Conservation (phyloP, 1,284 basidiomycete genomes). For the Coniferiporia sulphurascens region DNA sequence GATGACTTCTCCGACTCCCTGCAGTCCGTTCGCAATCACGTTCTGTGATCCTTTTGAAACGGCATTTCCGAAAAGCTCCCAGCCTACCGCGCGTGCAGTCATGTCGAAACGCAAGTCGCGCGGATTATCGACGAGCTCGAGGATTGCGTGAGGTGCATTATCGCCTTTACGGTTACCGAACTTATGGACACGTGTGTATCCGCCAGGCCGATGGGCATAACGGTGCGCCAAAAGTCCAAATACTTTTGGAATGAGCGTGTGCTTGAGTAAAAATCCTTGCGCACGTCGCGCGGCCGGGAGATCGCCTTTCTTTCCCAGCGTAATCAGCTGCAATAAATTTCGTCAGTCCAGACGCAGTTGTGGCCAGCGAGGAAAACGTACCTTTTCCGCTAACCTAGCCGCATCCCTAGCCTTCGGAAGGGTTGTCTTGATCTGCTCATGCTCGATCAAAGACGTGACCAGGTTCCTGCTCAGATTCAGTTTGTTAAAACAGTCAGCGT, state of each 20-base stretch:
- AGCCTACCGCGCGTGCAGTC: constrained; percentile 78
- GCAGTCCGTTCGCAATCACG: constrained; percentile 46
- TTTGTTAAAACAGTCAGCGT: not conserved
- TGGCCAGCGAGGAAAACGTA: constrained; percentile 26
- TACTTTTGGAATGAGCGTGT: constrained; percentile 71
- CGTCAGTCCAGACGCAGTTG: constrained; percentile 15
- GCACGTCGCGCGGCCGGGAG: constrained; percentile 62
- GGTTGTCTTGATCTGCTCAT: constrained; percentile 96
- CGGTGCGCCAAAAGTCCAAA: constrained; percentile 79
- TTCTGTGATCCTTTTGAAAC: constrained; percentile 41
- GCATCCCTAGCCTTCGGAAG: constrained; percentile 94
- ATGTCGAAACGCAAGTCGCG: constrained; percentile 85
- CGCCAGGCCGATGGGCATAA: constrained; percentile 82
- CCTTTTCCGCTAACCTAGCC: constrained; percentile 91
- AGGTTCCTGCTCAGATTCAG: constrained; percentile 61
- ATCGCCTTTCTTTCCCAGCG: constrained; percentile 79
- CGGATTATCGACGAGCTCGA: constrained; percentile 94
- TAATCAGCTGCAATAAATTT: constrained; percentile 63
- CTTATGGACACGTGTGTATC: constrained; percentile 93
- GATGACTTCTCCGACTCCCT: constrained; percentile 43
- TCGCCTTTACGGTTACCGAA: constrained; percentile 88
- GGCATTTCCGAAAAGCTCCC: constrained; percentile 63
- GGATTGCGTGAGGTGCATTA: constrained; percentile 88
- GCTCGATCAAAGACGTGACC: constrained; percentile 91
- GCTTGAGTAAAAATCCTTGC: constrained; percentile 70